Evolutionary conservation across 2,329 filamentous ascomycete species (phyloP).

Genomic region (Simplicillium aogashimaense): DNA sequence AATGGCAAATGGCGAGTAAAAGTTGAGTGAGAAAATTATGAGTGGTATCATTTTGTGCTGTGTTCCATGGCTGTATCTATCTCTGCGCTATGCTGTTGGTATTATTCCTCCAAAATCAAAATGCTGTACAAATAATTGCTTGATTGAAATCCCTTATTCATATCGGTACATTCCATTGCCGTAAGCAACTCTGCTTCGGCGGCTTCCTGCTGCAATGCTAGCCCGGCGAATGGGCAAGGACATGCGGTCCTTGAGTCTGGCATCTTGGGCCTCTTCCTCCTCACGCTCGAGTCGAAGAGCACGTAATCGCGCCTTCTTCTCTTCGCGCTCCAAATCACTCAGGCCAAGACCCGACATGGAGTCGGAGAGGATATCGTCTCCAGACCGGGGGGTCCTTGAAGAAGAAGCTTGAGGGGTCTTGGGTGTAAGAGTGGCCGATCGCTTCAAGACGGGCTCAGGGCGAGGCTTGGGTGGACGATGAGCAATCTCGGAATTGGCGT

Average conservation of each 20-base stretch:
- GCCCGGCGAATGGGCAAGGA: constrained; percentile 22
- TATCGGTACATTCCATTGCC: constrained; percentile 28
- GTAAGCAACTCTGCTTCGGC: constrained; percentile 24
- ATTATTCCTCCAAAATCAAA: background rate
- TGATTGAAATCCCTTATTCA: constrained; percentile 18
- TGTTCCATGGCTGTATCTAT: too few species aligned
- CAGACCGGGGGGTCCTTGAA: constrained; percentile 4
- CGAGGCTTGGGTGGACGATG: constrained; percentile 17
- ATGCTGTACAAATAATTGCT: background rate
- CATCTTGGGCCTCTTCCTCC: constrained; percentile 25
- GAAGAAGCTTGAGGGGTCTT: too few species aligned
- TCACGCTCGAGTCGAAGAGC: constrained; percentile 16
- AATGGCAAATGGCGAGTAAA: too few species aligned
- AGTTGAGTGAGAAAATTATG: too few species aligned
- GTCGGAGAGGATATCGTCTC: constrained; percentile 21
- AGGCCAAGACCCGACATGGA: constrained; percentile 21
- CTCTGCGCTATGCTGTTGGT: too few species aligned
- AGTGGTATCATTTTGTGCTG: too few species aligned
- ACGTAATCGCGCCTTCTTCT: constrained; percentile 17
- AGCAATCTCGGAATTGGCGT: constrained; percentile 31
- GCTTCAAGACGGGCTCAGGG: constrained; percentile 11
- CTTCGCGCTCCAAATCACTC: constrained; percentile 18
- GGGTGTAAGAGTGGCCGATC: constrained; percentile 1
- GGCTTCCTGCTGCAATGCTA: constrained; percentile 23
- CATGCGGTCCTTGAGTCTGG: constrained; percentile 30